Evolutionary conservation across 2,329 filamentous ascomycete genomes (phyloP).

Genomic region (Apiospora aurea): DNA sequence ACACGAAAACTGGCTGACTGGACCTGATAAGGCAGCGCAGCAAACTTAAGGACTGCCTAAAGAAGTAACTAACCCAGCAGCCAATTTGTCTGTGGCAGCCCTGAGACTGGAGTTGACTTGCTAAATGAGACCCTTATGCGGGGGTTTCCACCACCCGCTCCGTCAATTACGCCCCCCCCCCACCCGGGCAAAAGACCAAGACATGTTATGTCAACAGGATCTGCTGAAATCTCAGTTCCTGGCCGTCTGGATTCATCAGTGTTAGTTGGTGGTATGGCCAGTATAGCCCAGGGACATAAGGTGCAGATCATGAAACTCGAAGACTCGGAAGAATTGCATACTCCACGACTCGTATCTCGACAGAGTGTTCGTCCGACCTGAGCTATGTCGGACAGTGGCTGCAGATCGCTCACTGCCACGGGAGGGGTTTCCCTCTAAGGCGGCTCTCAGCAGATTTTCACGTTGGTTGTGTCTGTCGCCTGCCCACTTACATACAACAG

Average conservation of each 20-base stretch:
- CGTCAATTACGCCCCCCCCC: not conserved
- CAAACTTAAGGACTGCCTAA: not conserved
- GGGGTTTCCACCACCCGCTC: constrained; percentile 1
- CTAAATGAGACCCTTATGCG: constrained; percentile 8
- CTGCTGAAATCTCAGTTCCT: not conserved
- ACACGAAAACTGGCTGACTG: not conserved
- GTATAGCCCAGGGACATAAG: not conserved
- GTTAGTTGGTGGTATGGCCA: not conserved
- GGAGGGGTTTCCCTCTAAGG: not conserved
- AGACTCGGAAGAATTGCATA: constrained; percentile 18
- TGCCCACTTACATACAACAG: not conserved
- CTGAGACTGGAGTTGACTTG: not conserved
- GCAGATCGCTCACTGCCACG: not conserved
- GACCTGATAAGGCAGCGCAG: too few relatives aligned
- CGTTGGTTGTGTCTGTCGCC: not conserved
- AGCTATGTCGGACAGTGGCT: not conserved
- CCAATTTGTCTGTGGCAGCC: constrained; percentile 7
- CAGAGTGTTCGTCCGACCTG: constrained; percentile 14
- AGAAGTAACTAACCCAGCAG: not conserved
- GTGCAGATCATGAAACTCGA: constrained; percentile 18
- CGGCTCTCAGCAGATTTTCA: not conserved
- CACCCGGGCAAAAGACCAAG: not conserved
- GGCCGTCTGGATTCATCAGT: not conserved
- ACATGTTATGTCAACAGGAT: not conserved
- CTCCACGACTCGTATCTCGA: constrained; percentile 1